phyloP scores from a whole-genome alignment of 352 stramenopile genomes.

The Pythium graminicola region DNA sequence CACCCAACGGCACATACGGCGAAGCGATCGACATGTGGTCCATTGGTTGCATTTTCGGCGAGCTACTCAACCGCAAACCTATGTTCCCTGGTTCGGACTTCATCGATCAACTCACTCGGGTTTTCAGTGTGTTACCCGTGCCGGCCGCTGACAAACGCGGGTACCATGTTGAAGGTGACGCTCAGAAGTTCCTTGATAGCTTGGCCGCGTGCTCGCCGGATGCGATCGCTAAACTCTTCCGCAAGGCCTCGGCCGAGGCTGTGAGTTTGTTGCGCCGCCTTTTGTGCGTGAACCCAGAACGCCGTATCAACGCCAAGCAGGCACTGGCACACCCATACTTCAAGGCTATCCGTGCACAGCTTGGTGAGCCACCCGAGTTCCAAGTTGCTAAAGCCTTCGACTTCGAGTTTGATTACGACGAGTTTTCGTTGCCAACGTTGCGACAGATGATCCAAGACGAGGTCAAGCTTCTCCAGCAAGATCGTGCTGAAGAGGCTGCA shows the following conservation, averaged over 20 bases:
- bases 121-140: conserved; percentile 68
- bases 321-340: conserved; percentile 91
- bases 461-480: conserved; percentile 56
- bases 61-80: conserved; percentile 90
- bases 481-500: conserved; percentile 20
- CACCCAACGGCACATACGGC: conserved; percentile 76
- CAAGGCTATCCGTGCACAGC: conserved; percentile 57
- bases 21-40: conserved; percentile 93
- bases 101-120: conserved; percentile 76
- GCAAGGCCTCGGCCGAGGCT: conserved; percentile 55
- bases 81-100: conserved; percentile 84
- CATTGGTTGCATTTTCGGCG: conserved; percentile 99
- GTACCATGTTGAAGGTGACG: conserved; percentile 69
- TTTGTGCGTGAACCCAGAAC: conserved; percentile 87
- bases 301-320: conserved; percentile 84
- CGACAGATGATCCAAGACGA: conserved; percentile 73
- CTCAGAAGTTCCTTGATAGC: conserved; percentile 68
- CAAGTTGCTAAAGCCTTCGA: conserved; percentile 61
- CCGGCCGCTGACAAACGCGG: conserved; percentile 65
- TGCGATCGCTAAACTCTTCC: conserved; percentile 61
- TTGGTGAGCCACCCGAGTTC: conserved; percentile 65
- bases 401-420: conserved; percentile 80
- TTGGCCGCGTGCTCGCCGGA: conserved; percentile 65
- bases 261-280: conserved; percentile 57
- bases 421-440: conserved; percentile 50